Base-by-base conservation (phyloP, 192 early-diverging fungal species). In the Coemansia sp. region DNA sequence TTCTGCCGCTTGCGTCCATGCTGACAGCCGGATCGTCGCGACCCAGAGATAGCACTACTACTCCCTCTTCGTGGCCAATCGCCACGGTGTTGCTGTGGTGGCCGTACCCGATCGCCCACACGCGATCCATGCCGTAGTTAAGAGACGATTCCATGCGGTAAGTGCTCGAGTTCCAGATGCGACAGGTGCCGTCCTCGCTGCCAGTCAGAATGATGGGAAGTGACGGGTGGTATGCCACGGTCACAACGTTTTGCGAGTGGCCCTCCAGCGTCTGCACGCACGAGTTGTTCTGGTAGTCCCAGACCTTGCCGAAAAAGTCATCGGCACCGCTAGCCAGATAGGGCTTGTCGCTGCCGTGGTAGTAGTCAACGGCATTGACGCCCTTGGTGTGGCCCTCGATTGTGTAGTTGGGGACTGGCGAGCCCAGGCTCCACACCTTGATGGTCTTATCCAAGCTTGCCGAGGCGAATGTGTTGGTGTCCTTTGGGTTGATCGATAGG, bases 261-360 rank as follows among this genome's bases (percentile, higher is more conserved):
- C 98, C 98, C 82, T 98, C 96, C 64, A 99, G 89, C 8, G 97
- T 99, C 82, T 97, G 96, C 15, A 99, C 96, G 78, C 97, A 98
- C 20, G 95, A 95, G 84, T 97, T 98, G 89, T 98, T 99, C 76
- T 98, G 97, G 79, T 98, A 98, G 78, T 99, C 98, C 98, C 98
- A 99, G 40, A 99, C 92, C 67, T 97, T 98, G 71, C 94, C 89
- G 38, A 90, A 89, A 86, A 94, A 90, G 84, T 99, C 98, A 71
- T 99, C 98, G 22, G 94, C 98, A 13, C 94, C 96, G 46, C 92
- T 93, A 44, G 98, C 91, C 38, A 99, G 80, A 69, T 99, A 99
- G 9, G 98, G 98, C 78, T 97, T 98, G 78, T 99, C 98, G 44
- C 93, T 93, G 31, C 96, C 98, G 71, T 95, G 90, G 85, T 98